Evolutionary conservation across 352 stramenopile genomes (phyloP).

Genomic region (Pythium oligandrum): DNA sequence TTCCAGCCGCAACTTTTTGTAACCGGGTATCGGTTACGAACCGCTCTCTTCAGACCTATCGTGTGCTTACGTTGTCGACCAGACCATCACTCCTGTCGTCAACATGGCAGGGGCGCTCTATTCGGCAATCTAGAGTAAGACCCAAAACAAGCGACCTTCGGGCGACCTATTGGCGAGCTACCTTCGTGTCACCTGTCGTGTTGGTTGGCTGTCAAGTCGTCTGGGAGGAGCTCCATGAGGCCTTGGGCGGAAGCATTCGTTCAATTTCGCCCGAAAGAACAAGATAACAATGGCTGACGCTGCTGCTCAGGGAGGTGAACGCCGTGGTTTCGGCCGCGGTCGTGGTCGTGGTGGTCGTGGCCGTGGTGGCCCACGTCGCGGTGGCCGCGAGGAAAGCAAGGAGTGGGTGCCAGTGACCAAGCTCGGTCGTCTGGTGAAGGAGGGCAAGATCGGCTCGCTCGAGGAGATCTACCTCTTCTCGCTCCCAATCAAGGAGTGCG

Average conservation of each 20-base stretch:
- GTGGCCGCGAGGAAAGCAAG: constrained; percentile 88
- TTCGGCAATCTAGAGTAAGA: background rate
- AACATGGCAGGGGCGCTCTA: constrained; percentile 1
- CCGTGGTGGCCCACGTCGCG: constrained; percentile 79
- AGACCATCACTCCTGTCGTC: constrained; percentile 9
- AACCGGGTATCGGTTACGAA: constrained; percentile 8
- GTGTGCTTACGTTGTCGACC: constrained; percentile 8
- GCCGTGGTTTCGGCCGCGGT: constrained; percentile 87
- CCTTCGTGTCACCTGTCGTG: constrained; percentile 27
- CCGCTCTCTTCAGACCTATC: constrained; percentile 1
- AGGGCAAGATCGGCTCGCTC: constrained; percentile 98
- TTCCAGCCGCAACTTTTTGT: constrained; percentile 14
- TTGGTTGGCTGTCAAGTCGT: constrained; percentile 36
- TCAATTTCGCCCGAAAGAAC: constrained; percentile 76
- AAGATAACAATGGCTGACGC: constrained; percentile 81
- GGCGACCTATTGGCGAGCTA: constrained; percentile 6
- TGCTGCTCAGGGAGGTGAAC: constrained; percentile 69
- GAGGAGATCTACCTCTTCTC: constrained; percentile 99
- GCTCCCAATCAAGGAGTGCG: constrained; percentile 99
- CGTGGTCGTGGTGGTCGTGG: constrained; percentile 83
- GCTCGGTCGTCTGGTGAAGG: constrained; percentile 99
- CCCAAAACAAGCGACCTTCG: constrained; percentile 10
- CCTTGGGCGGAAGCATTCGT: constrained; percentile 50
- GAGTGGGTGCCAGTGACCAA: constrained; percentile 99
- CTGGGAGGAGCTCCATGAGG: background rate